Evolutionary conservation across 495 filamentous ascomycete species (phyloP), one percentile per base, ranked within the genome.

Genomic region (Sordaria brevicollis): DNA sequence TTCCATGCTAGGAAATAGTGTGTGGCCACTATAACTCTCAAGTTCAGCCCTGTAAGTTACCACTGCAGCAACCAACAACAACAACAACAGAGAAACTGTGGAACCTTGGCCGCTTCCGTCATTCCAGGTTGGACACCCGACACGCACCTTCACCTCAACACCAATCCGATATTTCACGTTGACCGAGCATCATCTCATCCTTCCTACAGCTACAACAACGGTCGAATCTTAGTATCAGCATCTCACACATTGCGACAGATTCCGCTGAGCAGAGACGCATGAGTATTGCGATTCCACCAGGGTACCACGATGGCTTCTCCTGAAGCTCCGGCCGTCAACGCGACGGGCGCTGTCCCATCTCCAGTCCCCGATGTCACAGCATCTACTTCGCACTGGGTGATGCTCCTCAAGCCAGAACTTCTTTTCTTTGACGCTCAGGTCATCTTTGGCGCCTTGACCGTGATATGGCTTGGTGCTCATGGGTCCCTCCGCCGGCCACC

Each of bases 401-500:
- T 70, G 66, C 91, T 97, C 67, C 65, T 76, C 87, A 37, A 93
- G 29, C 72, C 70, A 37, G 76, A 79, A 8, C 74, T 80, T 15
- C 75, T 84, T 25, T 19, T 81, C 65, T 70, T 87, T 70, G 76
- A 83, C 36, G 49, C 69, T 8, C 77, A 78, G 49, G 78, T 83
- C 34, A 73, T 84, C 54, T 71, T 82, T 71, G 79, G 79, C 31
- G 76, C 83, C 17, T 49, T 84, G 65, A 71, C 74, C 35, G 79
- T 82, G 65, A 83, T 85, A 36, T 85, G 81, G 74, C 73, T 84
- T 9, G 82, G 79, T 4, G 80, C 83, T 57, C 79, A 84, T 71
- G 81, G 76, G 11, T 75, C 89, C 62, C 86, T 91, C 35, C 86
- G 88, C 25, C 86, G 92, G 36, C 94, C 94, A 11, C 88, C 90